phyloP scores from a whole-genome alignment of 139 green algal species.

The Chlamydomonas sp. region DNA sequence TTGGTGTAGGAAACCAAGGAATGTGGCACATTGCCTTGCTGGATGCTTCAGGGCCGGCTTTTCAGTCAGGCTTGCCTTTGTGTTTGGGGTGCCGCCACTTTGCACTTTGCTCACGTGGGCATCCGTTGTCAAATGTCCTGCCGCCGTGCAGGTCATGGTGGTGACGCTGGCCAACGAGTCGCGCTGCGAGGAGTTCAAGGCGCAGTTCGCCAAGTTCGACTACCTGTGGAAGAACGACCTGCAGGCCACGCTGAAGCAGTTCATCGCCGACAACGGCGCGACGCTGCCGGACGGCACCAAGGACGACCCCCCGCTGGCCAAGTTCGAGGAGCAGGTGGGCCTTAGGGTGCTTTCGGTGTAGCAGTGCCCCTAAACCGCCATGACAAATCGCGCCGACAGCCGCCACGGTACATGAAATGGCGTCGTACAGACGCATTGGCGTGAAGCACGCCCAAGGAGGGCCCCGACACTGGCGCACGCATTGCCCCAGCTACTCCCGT shows the following conservation, averaged over 20 bases:
- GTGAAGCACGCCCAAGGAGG: neutral
- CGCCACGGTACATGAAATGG: no score
- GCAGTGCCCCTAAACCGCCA: neutral
- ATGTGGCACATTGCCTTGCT: neutral
- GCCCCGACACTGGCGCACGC: neutral
- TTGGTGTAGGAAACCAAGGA: neutral
- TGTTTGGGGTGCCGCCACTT: neutral
- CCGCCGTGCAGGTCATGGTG: slow-evolving; percentile 51
- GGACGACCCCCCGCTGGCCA: slow-evolving; percentile 77
- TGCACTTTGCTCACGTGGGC: neutral
- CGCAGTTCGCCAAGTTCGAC: slow-evolving; percentile 75
- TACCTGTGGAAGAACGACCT: slow-evolving; percentile 90
- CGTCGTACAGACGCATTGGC: no score
- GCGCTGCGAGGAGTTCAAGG: slow-evolving; percentile 81
- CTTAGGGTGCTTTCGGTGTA: neutral
- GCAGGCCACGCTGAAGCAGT: slow-evolving; percentile 55
- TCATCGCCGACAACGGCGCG: slow-evolving; percentile 21
- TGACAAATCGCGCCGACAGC: no score
- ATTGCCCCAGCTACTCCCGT: neutral
- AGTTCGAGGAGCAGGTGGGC: slow-evolving; percentile 77
- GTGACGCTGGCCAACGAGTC: slow-evolving; percentile 77
- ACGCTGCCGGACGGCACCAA: slow-evolving; percentile 63
- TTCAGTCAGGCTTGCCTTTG: neutral
- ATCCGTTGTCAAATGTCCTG: neutral
- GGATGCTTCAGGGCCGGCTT: neutral